Base-by-base conservation (phyloP, 139 green algal species). In the Bryopsis sp. region DNA sequence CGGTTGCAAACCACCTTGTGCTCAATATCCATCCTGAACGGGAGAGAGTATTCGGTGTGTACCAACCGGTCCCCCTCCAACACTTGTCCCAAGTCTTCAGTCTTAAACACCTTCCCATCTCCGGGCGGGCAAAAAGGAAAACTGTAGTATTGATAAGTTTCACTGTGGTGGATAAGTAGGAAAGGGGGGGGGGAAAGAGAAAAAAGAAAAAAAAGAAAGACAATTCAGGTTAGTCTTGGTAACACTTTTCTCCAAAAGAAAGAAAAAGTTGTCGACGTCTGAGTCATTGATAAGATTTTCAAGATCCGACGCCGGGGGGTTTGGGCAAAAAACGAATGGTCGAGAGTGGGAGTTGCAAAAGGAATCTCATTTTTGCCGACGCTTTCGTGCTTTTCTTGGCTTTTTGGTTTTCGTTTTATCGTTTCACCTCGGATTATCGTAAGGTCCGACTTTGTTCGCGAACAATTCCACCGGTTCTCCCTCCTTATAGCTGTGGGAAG, bases 61-160 rank as follows among this genome's bases (percentile, higher is more conserved):
- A 95, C 88, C 43, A 97, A 76, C 2, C 93, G 46, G 72, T 89
- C 81, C 11, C 84, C 86, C 71, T 90, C 87, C 15, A 93, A 64
- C 75, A 88, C 77, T 80, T 97, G 86, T 2, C 91, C 87, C 59
- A 98, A 78, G 33, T 83, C 84, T 70, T 95, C 85, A 1, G 77
- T 61, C 78, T 95, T 95, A 75, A 96, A 88, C 48, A 91, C 74
- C 59, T 89, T 87, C 54, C 78, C 83, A 8, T 82, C 80, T 11
- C 4, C 3, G 26, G 81, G 73, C 0, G 88, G 88, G 79, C 94
- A 99, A 73, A 99, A 97, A 5, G 94, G 89, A 66, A 97, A 78
- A 50, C 86, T 87, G 77, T 95, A 98, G 71, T 96, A 97, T 78
- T 96, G 86, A 75, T 97, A 97, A 3, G 92, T 97, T 72, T 97